A percentile compares a stretch with the other conserved stretches of the same genome.
Evolutionary conservation across 2,329 filamentous ascomycete genomes (phyloP).

Genomic region (Coniella lustricola): DNA sequence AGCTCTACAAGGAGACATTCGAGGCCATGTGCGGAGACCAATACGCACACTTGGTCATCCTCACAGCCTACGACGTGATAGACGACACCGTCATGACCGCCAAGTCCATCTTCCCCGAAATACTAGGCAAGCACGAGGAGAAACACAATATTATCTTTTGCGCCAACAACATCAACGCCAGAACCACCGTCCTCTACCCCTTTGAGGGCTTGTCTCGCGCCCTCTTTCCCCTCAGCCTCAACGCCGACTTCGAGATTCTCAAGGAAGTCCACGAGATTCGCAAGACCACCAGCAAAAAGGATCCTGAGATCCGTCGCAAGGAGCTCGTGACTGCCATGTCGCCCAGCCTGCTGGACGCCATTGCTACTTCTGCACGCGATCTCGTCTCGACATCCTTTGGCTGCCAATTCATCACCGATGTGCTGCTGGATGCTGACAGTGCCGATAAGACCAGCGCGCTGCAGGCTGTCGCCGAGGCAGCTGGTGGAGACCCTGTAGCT

Average conservation of each 20-base stretch:
- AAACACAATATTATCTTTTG: constrained; percentile 58
- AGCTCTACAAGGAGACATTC: constrained; percentile 81
- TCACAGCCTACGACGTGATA: constrained; percentile 82
- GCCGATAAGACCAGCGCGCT: constrained; percentile 67
- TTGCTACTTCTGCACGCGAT: constrained; percentile 59
- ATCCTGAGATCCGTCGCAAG: constrained; percentile 63
- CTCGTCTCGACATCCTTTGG: constrained; percentile 74
- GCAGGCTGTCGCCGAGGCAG: constrained; percentile 58
- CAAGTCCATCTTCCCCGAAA: constrained; percentile 81
- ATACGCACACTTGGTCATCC: constrained; percentile 71
- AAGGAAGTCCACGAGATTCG: constrained; percentile 73
- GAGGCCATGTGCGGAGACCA: constrained; percentile 76
- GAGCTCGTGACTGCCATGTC: constrained; percentile 73
- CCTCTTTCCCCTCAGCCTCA: constrained; percentile 54
- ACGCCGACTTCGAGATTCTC: constrained; percentile 62
- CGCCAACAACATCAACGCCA: constrained; percentile 58
- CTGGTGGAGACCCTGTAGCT: constrained; percentile 47
- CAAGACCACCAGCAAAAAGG: constrained; percentile 85
- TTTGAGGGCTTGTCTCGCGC: constrained; percentile 61
- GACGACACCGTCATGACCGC: constrained; percentile 87
- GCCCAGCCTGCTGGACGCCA: constrained; percentile 65
- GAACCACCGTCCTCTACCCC: constrained; percentile 69
- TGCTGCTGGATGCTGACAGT: constrained; percentile 67
- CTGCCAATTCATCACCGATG: constrained; percentile 77
- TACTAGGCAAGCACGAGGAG: constrained; percentile 65